phyloP scores from a whole-genome alignment of 2,329 filamentous ascomycete genomes.

The Trichophyton mentagrophytes region DNA sequence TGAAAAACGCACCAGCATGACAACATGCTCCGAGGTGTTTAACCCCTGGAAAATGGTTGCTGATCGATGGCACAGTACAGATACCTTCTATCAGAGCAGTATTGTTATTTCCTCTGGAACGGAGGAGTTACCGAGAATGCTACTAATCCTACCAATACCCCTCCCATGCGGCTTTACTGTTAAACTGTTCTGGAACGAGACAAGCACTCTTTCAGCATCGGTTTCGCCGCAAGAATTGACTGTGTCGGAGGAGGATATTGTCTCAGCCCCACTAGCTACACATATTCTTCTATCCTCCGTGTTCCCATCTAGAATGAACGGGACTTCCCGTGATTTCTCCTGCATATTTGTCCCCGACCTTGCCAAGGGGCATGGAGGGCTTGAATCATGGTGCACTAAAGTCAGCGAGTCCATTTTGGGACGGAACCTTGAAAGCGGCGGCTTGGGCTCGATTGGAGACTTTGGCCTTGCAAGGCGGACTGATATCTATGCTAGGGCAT shows the following conservation, averaged over 20 bases:
- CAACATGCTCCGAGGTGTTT: constrained; percentile 21
- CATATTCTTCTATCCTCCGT: constrained; percentile 15
- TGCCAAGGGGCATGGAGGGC: neutral
- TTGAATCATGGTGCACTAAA: constrained; percentile 15
- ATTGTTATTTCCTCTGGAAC: constrained; percentile 14
- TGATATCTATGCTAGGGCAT: constrained; percentile 13
- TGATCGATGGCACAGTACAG: constrained; percentile 16
- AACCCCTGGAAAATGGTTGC: constrained; percentile 30
- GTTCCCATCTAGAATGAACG: constrained; percentile 14
- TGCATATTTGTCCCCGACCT: constrained; percentile 16
- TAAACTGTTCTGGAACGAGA: constrained; percentile 21
- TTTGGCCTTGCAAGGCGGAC: constrained; percentile 15
- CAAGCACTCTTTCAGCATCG: constrained; percentile 14
- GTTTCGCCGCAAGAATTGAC: constrained; percentile 9
- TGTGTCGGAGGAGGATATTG: constrained; percentile 5
- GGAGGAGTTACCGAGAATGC: constrained; percentile 8
- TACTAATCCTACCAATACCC: constrained; percentile 17
- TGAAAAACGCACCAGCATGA: constrained; percentile 19
- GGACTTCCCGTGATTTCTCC: constrained; percentile 13
- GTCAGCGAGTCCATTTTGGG: constrained; percentile 11
- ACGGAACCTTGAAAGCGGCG: constrained; percentile 4
- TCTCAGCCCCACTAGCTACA: constrained; percentile 12
- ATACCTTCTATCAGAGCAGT: constrained; percentile 13
- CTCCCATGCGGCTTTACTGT: constrained; percentile 18
- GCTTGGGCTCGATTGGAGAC: constrained; percentile 3